Conservation (phyloP, 2,329 filamentous ascomycete species). For the Apiospora arundinis region DNA sequence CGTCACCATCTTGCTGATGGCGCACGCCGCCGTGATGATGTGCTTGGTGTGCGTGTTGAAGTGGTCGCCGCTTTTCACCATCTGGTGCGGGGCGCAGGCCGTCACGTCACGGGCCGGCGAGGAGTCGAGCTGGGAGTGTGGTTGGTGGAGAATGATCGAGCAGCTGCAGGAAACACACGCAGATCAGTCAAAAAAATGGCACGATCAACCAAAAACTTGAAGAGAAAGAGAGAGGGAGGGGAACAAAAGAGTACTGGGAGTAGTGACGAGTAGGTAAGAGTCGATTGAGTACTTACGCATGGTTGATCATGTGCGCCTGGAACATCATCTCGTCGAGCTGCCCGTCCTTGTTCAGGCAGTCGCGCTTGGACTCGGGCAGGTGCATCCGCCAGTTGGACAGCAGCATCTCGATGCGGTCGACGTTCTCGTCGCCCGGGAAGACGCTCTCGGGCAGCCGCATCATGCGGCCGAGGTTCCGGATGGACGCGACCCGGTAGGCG, state of each 20-base stretch:
- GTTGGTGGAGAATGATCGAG: conserved; percentile 79
- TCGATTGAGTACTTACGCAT: conserved; percentile 54
- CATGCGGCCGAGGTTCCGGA: conserved; percentile 78
- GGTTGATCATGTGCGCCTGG: conserved; percentile 82
- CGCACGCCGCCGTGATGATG: conserved; percentile 78
- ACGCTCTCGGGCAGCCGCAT: conserved; percentile 63
- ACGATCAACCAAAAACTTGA: no score
- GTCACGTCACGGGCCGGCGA: conserved; percentile 64
- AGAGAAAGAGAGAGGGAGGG: no score
- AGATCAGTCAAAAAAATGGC: no score
- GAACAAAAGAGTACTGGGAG: no score
- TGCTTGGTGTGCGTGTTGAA: conserved; percentile 78
- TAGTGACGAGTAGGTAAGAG: no score
- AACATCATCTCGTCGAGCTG: conserved; percentile 89
- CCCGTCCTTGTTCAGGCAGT: conserved; percentile 72
- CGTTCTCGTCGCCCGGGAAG: conserved; percentile 59
- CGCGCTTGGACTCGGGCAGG: conserved; percentile 73
- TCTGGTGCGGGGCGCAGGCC: conserved; percentile 68
- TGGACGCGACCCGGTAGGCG: conserved; percentile 82
- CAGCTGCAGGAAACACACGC: conserved; percentile 53
- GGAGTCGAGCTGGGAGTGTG: conserved; percentile 75
- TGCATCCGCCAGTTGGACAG: conserved; percentile 80
- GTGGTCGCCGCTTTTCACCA: conserved; percentile 53
- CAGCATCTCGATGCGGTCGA: conserved; percentile 57
- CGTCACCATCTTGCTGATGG: conserved; percentile 76